Evolutionary conservation across 345 rosid species (phyloP), one percentile per base, ranked within the genome.

Genomic region (Gossypium bickii): DNA sequence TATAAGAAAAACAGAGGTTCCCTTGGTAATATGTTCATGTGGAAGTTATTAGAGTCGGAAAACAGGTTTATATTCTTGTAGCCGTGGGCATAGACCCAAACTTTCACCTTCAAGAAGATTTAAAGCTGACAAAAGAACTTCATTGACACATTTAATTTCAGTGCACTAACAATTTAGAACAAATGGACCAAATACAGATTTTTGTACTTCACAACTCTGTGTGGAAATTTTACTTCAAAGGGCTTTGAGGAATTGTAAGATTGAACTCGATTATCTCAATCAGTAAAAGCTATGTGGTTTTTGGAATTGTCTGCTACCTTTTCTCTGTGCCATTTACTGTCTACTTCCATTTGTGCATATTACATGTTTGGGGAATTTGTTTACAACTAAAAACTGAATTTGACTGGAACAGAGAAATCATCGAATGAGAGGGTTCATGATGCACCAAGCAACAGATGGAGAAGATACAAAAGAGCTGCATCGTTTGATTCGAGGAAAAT

Each of bases 401-500:
- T 27, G n/a, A 44, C 12, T 63, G 65, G 69, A 75, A 66, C 87
- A 94, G 97, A 90, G 34, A 94, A 87, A 81, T 80, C 92, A 4
- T 71, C 77, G 22, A 73, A 75, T 0, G 97, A 94, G 68, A 84
- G 90, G 81, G 76, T 79, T 79, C 90, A 86, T 45, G 97, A 92
- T 20, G 82, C 82, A 55, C 89, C 95, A 17, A 79, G 78, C 13
- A 94, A 94, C 86, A 87, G 92, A 71, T 89, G 95, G 95, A 89
- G 97, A 85, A 90, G 85, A 80, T 94, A 84, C 73, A 94, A 90
- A 76, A 97, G 97, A 43, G 89, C 89, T 0, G 92, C 97, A 12
- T 86, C 92, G 12, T 92, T 90, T 80, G 95, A 92, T 80, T 94
- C 97, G 12, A 86, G 97, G 80, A 92, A 89, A 76, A 65, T 94